Evolutionary conservation across 2,329 filamentous ascomycete species (phyloP), one percentile per base, ranked within the genome.

Genomic region (Shiraia bambusicola): DNA sequence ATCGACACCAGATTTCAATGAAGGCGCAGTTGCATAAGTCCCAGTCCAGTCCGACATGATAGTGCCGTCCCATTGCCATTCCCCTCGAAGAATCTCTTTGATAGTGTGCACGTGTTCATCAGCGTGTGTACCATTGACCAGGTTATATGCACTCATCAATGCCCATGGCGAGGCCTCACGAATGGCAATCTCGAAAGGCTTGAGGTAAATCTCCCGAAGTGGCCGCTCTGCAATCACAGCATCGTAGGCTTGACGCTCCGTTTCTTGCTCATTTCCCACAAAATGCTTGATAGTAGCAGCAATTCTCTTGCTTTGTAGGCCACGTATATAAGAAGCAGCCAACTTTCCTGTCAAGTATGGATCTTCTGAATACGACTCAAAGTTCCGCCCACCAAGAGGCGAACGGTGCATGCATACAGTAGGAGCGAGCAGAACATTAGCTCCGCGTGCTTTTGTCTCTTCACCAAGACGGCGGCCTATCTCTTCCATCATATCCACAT

Each of bases 301-400:
- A 27, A 93, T 78, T 1, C 85, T 84, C 46, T 82, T 83, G 16
- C 84, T 82, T 60, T 93, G 88, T 40, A 87, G 72, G 6, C 86
- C 86, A 34, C 80, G 82, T 59, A 88, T 84, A 48, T 87, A 87
- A 45, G 85, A 78, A 1, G 84, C 80, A 10, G 86, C 84, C 46
- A 90, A 72, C 49, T 83, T 86, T 24, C 87, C 87, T 0, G 87
- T 88, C 4, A 94, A 75, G 8, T 84, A 78, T 0, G 88, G 88
- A 53, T 93, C 88, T 65, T 93, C 88, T 0, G 86, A 89, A 65
- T 90, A 93, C 0, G 87, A 90, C 68, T 94, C 88, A 54, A 93
- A 94, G 50, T 90, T 90, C 45, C 88, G 79, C 13, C 88, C 88
- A n/a, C 88, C 88, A 0, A 93, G 76, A 0, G 88, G 88, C 35